phyloP scores from a whole-genome alignment of 1,139 yeast genomes.

The Taphrina sp. region DNA sequence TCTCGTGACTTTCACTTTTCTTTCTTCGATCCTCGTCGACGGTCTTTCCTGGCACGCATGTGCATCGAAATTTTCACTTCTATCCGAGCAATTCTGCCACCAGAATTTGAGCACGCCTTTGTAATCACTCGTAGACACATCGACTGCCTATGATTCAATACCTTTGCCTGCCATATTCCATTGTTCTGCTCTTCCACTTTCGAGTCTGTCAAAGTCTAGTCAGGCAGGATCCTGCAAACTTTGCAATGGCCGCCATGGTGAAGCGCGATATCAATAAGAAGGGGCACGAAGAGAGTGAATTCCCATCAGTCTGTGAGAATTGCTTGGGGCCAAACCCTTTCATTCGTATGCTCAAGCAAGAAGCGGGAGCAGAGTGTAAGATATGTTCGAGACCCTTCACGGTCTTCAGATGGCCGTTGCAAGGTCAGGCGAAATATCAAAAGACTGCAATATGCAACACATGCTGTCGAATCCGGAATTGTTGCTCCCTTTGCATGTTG shows the following conservation, averaged over 20 bases:
- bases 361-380: conserved; percentile 63
- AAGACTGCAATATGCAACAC: conserved; percentile 51
- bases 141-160: no score
- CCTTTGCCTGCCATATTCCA: no score
- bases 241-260: conserved; percentile 30
- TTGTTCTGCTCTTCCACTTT: no score
- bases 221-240: no score
- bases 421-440: conserved; percentile 40
- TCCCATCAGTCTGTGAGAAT: conserved; percentile 46
- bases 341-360: conserved; percentile 68
- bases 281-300: conserved; percentile 48
- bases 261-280: conserved; percentile 43
- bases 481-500: conserved; percentile 84
- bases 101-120: no score
- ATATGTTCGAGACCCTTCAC: conserved; percentile 83
- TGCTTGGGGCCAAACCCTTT: conserved; percentile 53
- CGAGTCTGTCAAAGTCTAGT: no score
- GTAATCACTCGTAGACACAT: no score
- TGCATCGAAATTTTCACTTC: no score
- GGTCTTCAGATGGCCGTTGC: conserved; percentile 65
- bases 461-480: conserved; percentile 65
- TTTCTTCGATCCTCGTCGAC: no score
- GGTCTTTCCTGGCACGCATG: no score
- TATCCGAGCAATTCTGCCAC: no score
- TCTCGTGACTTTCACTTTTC: no score